These are phyloP conservation scores for Cladophialophora bantiana DNA, from an alignment of 2,329 filamentous ascomycete species.

Conservation along the genomic window DNA sequence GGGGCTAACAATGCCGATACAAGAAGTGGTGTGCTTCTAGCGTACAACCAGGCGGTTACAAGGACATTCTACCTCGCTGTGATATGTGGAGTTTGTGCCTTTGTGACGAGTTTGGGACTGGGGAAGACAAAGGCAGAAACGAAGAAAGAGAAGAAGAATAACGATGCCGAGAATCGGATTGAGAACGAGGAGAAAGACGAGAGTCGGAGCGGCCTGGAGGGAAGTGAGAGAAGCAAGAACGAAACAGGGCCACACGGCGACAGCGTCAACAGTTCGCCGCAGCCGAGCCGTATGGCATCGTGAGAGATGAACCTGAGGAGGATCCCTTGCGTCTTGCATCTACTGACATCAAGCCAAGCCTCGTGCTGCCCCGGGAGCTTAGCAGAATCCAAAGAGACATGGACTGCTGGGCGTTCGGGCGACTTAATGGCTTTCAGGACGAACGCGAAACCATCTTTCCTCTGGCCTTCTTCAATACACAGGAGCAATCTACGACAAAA, in stretches of 20 bases:
- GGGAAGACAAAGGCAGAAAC: conserved; percentile 28
- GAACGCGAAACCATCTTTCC: no score
- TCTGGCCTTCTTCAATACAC: no score
- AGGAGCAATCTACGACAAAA: no score
- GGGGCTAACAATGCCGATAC: conserved; percentile 9
- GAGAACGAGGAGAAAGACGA: conserved; percentile 5
- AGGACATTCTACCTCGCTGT: conserved; percentile 34
- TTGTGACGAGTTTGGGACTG: conserved; percentile 27
- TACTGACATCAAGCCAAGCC: no score
- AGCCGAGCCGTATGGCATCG: no score
- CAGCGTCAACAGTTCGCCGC: background rate
- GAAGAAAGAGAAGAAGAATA: conserved; percentile 20
- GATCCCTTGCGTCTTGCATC: background rate
- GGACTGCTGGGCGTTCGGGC: no score
- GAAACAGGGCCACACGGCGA: background rate
- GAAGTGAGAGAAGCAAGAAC: background rate
- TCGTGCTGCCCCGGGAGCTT: no score
- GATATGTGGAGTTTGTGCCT: conserved; percentile 17
- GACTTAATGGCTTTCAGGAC: no score
- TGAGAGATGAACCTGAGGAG: background rate
- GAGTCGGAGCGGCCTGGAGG: background rate
- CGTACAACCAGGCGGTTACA: conserved; percentile 37
- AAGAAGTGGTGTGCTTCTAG: conserved; percentile 41
- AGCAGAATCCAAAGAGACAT: no score
- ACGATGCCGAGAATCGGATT: background rate